Evolutionary conservation across 2,329 filamentous ascomycete species (phyloP).

Genomic region (Hypoxylon sp.): DNA sequence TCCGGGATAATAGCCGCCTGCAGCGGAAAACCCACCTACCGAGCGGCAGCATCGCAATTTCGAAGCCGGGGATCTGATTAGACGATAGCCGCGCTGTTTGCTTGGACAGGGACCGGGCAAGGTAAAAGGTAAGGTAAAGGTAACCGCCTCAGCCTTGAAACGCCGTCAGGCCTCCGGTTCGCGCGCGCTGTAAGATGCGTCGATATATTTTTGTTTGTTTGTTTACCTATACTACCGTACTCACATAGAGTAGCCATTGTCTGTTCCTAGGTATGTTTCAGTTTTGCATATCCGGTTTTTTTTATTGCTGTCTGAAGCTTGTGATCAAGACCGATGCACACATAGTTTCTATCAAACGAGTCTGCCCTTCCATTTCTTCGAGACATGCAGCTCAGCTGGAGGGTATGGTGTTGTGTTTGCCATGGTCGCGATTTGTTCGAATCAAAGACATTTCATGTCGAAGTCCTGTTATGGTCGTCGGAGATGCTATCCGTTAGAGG

Average conservation of each 20-base stretch:
- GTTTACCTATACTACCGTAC: too few relatives aligned
- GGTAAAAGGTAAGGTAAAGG: too few relatives aligned
- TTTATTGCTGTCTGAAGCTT: conserved; percentile 25
- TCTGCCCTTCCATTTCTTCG: conserved; percentile 32
- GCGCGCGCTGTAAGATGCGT: conserved; percentile 10
- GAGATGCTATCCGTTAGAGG: conserved; percentile 15
- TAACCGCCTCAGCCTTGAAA: conserved; percentile 36
- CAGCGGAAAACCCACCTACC: background rate
- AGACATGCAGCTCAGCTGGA: conserved; percentile 36
- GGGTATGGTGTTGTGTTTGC: conserved; percentile 18
- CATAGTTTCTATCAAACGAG: conserved; percentile 1
- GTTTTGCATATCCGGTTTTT: conserved; percentile 3
- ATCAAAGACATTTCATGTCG: conserved; percentile 26
- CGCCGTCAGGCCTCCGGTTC: conserved; percentile 34
- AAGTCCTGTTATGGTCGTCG: conserved; percentile 8
- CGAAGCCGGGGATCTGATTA: conserved; percentile 1
- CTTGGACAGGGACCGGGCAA: too few relatives aligned
- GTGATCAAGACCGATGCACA: conserved; percentile 24
- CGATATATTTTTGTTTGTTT: too few relatives aligned
- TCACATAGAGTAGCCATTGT: too few relatives aligned
- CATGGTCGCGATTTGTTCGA: conserved; percentile 25
- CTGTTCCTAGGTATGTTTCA: too few relatives aligned
- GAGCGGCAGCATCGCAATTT: too few relatives aligned
- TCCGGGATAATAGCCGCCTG: conserved; percentile 1
- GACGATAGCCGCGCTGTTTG: conserved; percentile 24